Evolutionary conservation across 305 asterid species (phyloP).

Genomic region (Fraxinus nigra): DNA sequence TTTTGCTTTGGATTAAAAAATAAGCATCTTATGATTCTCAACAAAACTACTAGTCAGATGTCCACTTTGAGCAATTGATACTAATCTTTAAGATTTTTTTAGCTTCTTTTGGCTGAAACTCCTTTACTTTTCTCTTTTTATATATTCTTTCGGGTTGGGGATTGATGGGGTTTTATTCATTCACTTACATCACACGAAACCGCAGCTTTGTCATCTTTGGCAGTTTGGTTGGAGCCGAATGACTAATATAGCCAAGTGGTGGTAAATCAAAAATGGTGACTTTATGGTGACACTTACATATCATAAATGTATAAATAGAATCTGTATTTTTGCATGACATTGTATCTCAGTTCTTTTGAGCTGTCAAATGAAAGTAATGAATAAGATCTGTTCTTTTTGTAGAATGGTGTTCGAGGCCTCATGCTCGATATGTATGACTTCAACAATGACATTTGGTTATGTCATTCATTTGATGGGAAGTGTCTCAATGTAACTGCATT

Average conservation of each 20-base stretch:
- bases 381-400: slow-evolving; percentile 9
- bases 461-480: slow-evolving; percentile 69
- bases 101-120: not conserved
- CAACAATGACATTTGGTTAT: slow-evolving; percentile 79
- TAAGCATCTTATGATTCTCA: not conserved
- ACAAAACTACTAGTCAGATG: not conserved
- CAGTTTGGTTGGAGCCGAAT: not conserved
- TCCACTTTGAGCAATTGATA: not conserved
- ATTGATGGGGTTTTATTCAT: not conserved
- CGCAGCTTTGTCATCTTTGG: not conserved
- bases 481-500: slow-evolving; percentile 83
- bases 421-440: slow-evolving; percentile 97
- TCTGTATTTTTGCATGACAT: not conserved
- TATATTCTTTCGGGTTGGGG: not conserved
- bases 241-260: not conserved
- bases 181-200: not conserved
- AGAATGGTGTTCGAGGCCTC: slow-evolving; percentile 98
- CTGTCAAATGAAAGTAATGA: not conserved
- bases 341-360: not conserved
- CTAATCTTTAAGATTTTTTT: not conserved
- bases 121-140: not conserved
- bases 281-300: not conserved
- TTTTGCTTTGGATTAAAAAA: not conserved
- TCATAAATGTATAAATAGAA: not conserved
- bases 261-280: not conserved